Evolutionary conservation across 1,139 yeast species (phyloP).

Genomic region (Tardiomyces blankii): DNA sequence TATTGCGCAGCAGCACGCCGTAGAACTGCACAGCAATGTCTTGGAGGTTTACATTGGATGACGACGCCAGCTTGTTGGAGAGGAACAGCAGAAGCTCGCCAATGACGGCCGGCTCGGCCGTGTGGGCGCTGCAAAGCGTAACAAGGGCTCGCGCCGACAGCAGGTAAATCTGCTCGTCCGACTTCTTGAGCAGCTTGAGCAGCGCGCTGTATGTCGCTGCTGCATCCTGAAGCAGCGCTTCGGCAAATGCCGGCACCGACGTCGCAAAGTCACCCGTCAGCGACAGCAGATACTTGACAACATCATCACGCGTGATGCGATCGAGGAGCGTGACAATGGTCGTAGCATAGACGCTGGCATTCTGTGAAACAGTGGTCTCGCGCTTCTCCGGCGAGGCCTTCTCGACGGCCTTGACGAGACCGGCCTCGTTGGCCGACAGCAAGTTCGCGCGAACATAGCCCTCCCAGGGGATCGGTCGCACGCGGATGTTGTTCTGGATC

Average conservation of each 20-base stretch:
- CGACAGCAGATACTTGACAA: constrained; percentile 61
- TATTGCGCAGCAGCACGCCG: constrained; percentile 48
- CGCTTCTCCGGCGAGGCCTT: constrained; percentile 29
- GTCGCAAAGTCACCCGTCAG: constrained; percentile 52
- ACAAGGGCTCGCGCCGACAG: constrained; percentile 16
- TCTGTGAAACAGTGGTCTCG: constrained; percentile 21
- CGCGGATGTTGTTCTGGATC: constrained; percentile 61
- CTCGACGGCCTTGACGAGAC: constrained; percentile 54
- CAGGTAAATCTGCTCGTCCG: constrained; percentile 28
- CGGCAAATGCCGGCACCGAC: constrained; percentile 36
- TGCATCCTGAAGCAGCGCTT: constrained; percentile 36
- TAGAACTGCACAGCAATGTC: constrained; percentile 59
- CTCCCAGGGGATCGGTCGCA: constrained; percentile 88
- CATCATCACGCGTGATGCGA: constrained; percentile 51
- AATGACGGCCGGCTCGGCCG: constrained; percentile 18
- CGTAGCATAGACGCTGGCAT: constrained; percentile 45
- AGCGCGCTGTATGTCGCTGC: constrained; percentile 37
- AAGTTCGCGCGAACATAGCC: constrained; percentile 72
- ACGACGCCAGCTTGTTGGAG: constrained; percentile 36
- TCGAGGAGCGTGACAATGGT: constrained; percentile 46
- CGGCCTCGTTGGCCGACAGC: constrained; percentile 55
- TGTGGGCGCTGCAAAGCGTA: constrained; percentile 6
- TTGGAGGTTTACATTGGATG: constrained; percentile 42
- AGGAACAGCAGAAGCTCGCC: constrained; percentile 33
- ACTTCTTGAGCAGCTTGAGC: constrained; percentile 35